Conservation (phyloP, 2,329 filamentous ascomycete genomes). For the Huntiella abstrusa region DNA sequence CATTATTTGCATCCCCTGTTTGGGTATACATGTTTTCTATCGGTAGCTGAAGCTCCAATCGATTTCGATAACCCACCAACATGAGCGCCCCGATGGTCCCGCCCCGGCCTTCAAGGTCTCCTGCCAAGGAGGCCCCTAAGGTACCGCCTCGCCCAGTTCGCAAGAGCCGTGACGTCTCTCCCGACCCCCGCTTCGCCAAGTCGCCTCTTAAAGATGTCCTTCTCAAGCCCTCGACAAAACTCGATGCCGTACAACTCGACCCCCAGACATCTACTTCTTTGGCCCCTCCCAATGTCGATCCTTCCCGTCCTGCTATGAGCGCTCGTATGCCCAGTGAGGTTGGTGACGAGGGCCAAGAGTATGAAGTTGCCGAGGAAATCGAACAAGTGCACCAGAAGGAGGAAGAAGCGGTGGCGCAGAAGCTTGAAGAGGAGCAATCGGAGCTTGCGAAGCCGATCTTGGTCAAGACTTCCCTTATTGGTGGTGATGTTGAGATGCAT, state of each 20-base stretch:
- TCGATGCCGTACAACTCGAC: constrained; percentile 19
- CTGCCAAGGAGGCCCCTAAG: constrained; percentile 30
- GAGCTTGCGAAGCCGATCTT: not conserved
- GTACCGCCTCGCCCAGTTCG: constrained; percentile 61
- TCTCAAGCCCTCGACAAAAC: constrained; percentile 25
- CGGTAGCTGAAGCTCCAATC: too few relatives aligned
- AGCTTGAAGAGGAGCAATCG: constrained; percentile 21
- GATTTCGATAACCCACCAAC: constrained; percentile 18
- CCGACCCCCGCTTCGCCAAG: constrained; percentile 60
- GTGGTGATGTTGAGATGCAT: constrained; percentile 65
- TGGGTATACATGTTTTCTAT: too few relatives aligned
- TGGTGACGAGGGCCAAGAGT: constrained; percentile 80
- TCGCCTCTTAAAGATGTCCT: constrained; percentile 69
- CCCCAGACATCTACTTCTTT: constrained; percentile 15
- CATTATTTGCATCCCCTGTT: too few relatives aligned
- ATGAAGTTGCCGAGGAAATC: constrained; percentile 41
- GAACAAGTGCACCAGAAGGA: constrained; percentile 31
- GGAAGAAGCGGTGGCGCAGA: constrained; percentile 47
- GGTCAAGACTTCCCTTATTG: constrained; percentile 39
- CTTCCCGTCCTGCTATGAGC: constrained; percentile 46
- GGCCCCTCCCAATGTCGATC: constrained; percentile 8
- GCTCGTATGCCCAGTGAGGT: constrained; percentile 60
- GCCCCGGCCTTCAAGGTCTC: constrained; percentile 32
- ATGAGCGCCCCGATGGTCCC: constrained; percentile 36
- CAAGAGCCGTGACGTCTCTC: constrained; percentile 58